Base-by-base conservation (phyloP, 2,329 filamentous ascomycete species). In the Scleromitrula shiraiana region DNA sequence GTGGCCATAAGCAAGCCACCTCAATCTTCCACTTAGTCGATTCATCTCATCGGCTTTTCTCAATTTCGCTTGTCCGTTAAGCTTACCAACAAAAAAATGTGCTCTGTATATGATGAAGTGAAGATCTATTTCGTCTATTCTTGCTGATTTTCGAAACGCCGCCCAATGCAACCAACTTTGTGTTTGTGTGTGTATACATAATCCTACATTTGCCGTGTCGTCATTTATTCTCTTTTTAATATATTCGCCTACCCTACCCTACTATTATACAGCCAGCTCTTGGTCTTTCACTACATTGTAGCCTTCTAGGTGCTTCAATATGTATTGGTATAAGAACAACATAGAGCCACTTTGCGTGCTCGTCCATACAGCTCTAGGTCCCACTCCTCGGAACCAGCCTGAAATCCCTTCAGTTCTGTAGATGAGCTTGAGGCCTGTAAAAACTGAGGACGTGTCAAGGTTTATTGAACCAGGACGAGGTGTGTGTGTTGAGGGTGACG, bases 301-400 rank as follows among this genome's bases (percentile, higher is more conserved):
- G 33, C 67, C 57, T 49, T 90, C 85, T 56, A 97, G 76, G 67
- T 83, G 80, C 60, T 85, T 82, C 63, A 97, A 69, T 48, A 97
- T 72, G 51, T 83, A 85, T 70, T 97, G 91, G 67, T 97, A 97
- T 65, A 96, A 73, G 59, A 97, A 90, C 64, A 97, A 73, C 91
- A 97, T 97, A 56, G 88, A 95, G 35, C 90, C 87, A 62, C 87
- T 95, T 71, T 98, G 93, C 50, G 97, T 88, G 62, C 91, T 95
- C 19, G 93, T 98, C 93, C 93, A 98, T 12, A 97, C 88, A 49
- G 84, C 84, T 46, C 93, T 80, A 2, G 93, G 93, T 0, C 91
- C 91, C 2, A 98, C 91, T 22, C 93, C 93, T 50, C 93, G 80
- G 68, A 98, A 98, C 82, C 88, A 94, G 1, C 93, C 94, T 2